Percentiles rank a stretch among this genome's conserved stretches.
These are phyloP conservation scores for Fomitopsis serialis DNA, from an alignment of 768 basidiomycete species.

Conservation along the genomic window DNA sequence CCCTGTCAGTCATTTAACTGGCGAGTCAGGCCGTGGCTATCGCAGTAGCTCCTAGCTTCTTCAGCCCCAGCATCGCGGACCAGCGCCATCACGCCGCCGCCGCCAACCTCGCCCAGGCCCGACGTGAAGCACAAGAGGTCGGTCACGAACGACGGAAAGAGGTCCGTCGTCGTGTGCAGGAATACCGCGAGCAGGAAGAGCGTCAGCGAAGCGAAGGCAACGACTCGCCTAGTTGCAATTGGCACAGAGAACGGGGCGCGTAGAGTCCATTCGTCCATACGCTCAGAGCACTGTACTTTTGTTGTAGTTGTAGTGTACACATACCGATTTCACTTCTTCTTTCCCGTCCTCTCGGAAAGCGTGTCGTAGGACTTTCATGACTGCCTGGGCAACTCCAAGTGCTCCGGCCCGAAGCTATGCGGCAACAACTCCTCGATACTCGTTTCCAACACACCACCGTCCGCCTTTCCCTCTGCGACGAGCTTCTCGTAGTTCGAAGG, in stretches of 20 bases:
- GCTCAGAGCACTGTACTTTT: neutral
- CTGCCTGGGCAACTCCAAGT: constrained; percentile 49
- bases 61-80: constrained; percentile 29
- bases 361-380: neutral
- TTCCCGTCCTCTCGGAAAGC: neutral
- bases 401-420: constrained; percentile 83
- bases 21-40: constrained; percentile 34
- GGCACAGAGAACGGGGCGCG: neutral
- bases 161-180: constrained; percentile 44
- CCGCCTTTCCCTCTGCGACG: constrained; percentile 32
- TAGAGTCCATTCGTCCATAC: neutral
- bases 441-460: constrained; percentile 53
- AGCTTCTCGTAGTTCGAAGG: constrained; percentile 54
- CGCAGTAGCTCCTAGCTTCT: constrained; percentile 41
- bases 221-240: neutral
- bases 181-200: constrained; percentile 16
- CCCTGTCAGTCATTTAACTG: neutral
- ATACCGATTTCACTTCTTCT: neutral
- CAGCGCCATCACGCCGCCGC: constrained; percentile 47
- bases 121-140: constrained; percentile 47
- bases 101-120: constrained; percentile 53
- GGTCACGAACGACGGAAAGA: constrained; percentile 49
- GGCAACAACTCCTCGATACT: constrained; percentile 75
- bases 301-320: neutral
- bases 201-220: neutral